A percentile compares a stretch with the other conserved stretches of the same genome.
These are phyloP conservation scores for Striga hermonthica DNA, from an alignment of 305 asterid genomes.

Conservation along the genomic window DNA sequence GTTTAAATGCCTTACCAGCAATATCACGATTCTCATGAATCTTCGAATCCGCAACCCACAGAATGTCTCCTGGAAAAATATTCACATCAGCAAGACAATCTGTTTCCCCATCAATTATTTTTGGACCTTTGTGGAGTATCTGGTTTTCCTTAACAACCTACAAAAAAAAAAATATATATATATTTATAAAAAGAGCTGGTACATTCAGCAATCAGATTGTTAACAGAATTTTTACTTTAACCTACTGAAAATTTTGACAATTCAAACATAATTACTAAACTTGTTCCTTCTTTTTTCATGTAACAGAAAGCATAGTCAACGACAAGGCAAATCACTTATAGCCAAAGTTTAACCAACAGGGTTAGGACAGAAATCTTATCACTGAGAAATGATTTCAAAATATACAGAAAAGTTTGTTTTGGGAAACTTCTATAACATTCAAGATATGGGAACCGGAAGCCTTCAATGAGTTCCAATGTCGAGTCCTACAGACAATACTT, in stretches of 20 bases:
- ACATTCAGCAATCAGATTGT: conserved; percentile 15
- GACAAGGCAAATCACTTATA: conserved; percentile 21
- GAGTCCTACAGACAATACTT: background rate
- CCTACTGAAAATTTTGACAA: conserved; percentile 5
- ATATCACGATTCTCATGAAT: conserved; percentile 95
- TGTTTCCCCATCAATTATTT: conserved; percentile 64
- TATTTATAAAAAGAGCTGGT: conserved; percentile 17
- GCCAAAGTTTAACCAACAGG: conserved; percentile 9
- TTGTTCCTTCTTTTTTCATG: background rate
- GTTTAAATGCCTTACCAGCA: conserved; percentile 63
- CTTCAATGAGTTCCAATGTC: background rate
- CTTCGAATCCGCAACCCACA: conserved; percentile 96
- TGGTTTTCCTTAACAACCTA: conserved; percentile 97
- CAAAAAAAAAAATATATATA: conserved; percentile 24
- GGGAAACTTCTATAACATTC: conserved; percentile 7
- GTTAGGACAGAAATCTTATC: conserved; percentile 11
- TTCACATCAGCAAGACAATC: conserved; percentile 76
- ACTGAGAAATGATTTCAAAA: background rate
- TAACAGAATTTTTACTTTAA: conserved; percentile 4
- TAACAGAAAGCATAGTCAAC: conserved; percentile 6
- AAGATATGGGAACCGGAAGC: background rate
- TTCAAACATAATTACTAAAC: conserved; percentile 20
- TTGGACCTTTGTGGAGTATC: conserved; percentile 87
- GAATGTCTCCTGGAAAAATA: conserved; percentile 86
- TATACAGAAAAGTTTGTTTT: background rate